Base-by-base conservation (phyloP, 495 filamentous ascomycete species). In the Hamigera avellanea region DNA sequence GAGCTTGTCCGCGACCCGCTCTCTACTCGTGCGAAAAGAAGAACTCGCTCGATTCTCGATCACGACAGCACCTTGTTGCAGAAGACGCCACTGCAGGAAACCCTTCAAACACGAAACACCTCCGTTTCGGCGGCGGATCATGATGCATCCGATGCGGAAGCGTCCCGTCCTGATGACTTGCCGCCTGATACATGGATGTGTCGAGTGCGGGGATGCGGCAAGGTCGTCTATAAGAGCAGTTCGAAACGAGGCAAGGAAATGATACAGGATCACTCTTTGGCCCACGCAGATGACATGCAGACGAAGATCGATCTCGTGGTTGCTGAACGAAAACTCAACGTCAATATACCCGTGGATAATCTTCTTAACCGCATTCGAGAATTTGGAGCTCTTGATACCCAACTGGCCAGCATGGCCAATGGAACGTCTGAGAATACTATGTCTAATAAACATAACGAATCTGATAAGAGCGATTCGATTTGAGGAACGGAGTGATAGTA, bases 151-250 rank as follows among this genome's bases (percentile, higher is more conserved):
- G 14, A 69, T 58, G 21, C 63, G 50, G 36, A 58, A 49, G 1
- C 59, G 59, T 14, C 62, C 0, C 44, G 45, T 26, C 45, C 39
- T 14, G 41, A 40, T 12, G 37, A 70, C 35, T 69, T 68, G 1
- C 73, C 74, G 6, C 67, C 78, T 31, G 75, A 81, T 32, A 70
- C 71, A 1, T 89, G 83, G 81, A 61, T 59, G 8, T 93, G 85
- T 48, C 69, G 72, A 19, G 69, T 83, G 37, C 72, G 75, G 23
- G 80, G 70, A 18, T 93, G 85, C 52, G 50, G 52, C 18, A 73
- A 77, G 37, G 61, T 76, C 19, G 69, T 85, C 15, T 68, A 73
- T 45, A 69, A 64, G 18, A 76, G 73, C 15, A 70, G 73, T 31
- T 65, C 69, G 9, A 59, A 69, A 23, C 59, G 65, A 2, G 73